A percentile compares a stretch with the other conserved stretches of the same genome.
phyloP scores from a whole-genome alignment of 495 filamentous ascomycete genomes.

The Penicillium lagena region DNA sequence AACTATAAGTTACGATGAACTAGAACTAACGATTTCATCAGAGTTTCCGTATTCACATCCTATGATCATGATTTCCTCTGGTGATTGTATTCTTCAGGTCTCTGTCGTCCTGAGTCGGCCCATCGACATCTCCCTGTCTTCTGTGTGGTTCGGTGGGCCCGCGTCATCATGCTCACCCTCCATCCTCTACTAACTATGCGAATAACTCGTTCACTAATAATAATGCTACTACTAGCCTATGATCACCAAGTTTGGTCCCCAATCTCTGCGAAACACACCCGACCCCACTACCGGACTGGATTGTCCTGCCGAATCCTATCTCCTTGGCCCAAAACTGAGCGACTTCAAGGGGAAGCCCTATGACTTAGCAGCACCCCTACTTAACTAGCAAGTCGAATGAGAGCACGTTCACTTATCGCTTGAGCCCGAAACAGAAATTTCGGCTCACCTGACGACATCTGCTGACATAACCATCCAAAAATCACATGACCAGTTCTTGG shows the following conservation, averaged over 20 bases:
- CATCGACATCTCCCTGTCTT: slow-evolving; percentile 12
- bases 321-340: too few species aligned
- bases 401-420: slow-evolving; percentile 21
- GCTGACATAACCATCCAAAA: slow-evolving; percentile 15
- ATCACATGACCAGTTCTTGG: slow-evolving; percentile 15
- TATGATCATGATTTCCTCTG: neutral
- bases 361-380: neutral
- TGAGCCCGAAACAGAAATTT: slow-evolving; percentile 12
- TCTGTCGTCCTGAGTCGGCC: neutral
- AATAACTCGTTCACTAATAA: too few species aligned
- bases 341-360: too few species aligned
- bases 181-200: neutral
- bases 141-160: slow-evolving; percentile 47
- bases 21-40: too few species aligned
- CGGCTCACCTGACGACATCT: slow-evolving; percentile 3
- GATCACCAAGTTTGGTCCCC: neutral
- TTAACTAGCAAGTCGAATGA: slow-evolving; percentile 18
- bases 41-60: too few species aligned
- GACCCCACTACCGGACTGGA: too few species aligned
- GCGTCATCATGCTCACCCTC: slow-evolving; percentile 37
- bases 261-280: slow-evolving; percentile 1
- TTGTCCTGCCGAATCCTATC: too few species aligned
- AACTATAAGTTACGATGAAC: neutral
- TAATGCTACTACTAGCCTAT: too few species aligned
- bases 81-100: neutral